phyloP scores from a whole-genome alignment of 805 yeast genomes.

The Lipomyces starkeyi region DNA sequence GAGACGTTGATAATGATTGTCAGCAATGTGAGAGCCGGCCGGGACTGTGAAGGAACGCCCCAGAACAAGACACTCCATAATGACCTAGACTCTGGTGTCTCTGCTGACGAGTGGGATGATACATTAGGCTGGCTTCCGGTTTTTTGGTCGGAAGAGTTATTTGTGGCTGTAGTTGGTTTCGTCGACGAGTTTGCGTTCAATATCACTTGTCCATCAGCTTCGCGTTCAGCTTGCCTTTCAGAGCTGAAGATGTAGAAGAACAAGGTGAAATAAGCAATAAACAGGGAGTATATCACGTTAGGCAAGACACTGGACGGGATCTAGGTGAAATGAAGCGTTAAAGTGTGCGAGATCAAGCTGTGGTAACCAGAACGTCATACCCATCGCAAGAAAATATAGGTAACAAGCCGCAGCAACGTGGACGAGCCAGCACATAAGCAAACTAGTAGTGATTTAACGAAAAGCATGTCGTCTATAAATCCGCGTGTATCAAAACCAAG shows the following conservation, averaged over 20 bases:
- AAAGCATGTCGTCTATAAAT: neutral
- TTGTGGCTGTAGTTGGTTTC: constrained; percentile 4
- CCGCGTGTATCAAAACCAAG: neutral
- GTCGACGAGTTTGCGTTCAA: neutral
- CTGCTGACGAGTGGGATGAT: neutral
- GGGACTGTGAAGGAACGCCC: constrained; percentile 20
- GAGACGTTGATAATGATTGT: constrained; percentile 22
- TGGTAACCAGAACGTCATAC: constrained; percentile 9
- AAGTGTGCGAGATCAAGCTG: neutral
- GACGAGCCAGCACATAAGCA: constrained; percentile 13
- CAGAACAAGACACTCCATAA: constrained; percentile 12
- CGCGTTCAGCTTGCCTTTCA: neutral
- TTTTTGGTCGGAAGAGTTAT: neutral
- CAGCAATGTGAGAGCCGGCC: constrained; percentile 14
- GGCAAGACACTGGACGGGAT: constrained; percentile 28
- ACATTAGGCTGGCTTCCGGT: neutral
- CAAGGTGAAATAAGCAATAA: constrained; percentile 18
- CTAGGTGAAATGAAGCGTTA: neutral
- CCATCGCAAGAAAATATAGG: constrained; percentile 34
- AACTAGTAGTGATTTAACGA: constrained; percentile 1
- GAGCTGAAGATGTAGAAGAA: constrained; percentile 12
- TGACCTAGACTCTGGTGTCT: neutral
- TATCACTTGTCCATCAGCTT: neutral
- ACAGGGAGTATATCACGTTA: constrained; percentile 17
- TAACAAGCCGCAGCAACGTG: constrained; percentile 14